Percentiles rank a stretch among this genome's conserved stretches.
Evolutionary conservation across 345 rosid genomes (phyloP).

Genomic region (Aurinia saxatilis): DNA sequence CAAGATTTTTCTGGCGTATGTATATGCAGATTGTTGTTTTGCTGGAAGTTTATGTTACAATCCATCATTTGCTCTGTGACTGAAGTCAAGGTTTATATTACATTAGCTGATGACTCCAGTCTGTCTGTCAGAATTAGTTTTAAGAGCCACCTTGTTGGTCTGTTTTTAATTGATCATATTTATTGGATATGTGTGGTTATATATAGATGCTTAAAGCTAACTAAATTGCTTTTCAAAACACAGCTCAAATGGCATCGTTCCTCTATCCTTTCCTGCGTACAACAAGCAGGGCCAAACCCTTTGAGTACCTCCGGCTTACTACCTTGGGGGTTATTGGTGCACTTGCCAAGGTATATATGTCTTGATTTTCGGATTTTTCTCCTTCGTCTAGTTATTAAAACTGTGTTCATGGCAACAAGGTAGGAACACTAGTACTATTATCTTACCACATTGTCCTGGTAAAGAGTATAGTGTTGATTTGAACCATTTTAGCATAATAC

Average conservation of each 20-base stretch:
- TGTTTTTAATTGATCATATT: neutral
- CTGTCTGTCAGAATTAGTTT: neutral
- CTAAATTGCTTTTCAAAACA: constrained; percentile 9
- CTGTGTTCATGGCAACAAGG: neutral
- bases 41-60: neutral
- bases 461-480: neutral
- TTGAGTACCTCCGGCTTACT: constrained; percentile 45
- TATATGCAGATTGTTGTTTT: neutral
- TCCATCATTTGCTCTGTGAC: neutral
- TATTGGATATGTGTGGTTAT: neutral
- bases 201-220: neutral
- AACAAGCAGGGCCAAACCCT: constrained; percentile 26
- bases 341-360: constrained; percentile 49
- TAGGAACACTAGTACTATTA: neutral
- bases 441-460: constrained; percentile 1
- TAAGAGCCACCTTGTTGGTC: neutral
- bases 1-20: neutral
- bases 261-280: constrained; percentile 42
- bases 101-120: neutral
- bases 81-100: neutral
- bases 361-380: neutral
- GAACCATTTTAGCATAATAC: neutral
- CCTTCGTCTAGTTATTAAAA: neutral
- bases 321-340: constrained; percentile 62
- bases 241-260: constrained; percentile 45